These are phyloP conservation scores for Penicillium decumbens DNA, from an alignment of 2,329 filamentous ascomycete species.

Conservation along the genomic window DNA sequence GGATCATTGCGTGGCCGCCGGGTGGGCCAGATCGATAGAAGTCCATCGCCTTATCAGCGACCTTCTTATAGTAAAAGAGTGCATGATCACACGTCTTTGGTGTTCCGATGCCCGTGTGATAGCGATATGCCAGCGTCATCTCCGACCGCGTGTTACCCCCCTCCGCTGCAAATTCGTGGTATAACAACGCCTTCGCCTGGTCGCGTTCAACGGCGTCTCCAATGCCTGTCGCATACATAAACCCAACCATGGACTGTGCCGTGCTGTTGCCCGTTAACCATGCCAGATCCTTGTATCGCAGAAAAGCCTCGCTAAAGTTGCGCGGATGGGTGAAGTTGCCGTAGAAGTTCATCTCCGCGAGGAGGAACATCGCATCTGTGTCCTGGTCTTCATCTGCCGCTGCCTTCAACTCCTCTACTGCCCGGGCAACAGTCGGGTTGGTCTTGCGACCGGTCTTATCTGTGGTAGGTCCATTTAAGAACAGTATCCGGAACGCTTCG, in stretches of 20 bases:
- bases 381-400: slow-evolving; percentile 52
- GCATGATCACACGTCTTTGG: slow-evolving; percentile 81
- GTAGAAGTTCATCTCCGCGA: slow-evolving; percentile 95
- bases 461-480: slow-evolving; percentile 57
- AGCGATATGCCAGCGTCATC: slow-evolving; percentile 87
- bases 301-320: slow-evolving; percentile 73
- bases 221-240: slow-evolving; percentile 93
- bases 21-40: slow-evolving; percentile 89
- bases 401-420: slow-evolving; percentile 55
- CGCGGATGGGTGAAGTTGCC: slow-evolving; percentile 86
- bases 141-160: slow-evolving; percentile 78
- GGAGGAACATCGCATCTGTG: slow-evolving; percentile 78
- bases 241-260: slow-evolving; percentile 89
- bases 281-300: slow-evolving; percentile 74
- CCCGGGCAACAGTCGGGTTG: slow-evolving; percentile 49
- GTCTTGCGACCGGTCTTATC: slow-evolving; percentile 39
- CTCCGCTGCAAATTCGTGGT: slow-evolving; percentile 89
- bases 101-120: slow-evolving; percentile 79
- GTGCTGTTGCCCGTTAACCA: slow-evolving; percentile 76
- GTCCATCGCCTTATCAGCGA: slow-evolving; percentile 84
- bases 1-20: slow-evolving; percentile 71
- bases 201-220: slow-evolving; percentile 75
- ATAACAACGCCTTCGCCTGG: slow-evolving; percentile 85
- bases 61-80: slow-evolving; percentile 82
- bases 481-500: slow-evolving; percentile 59